Evolutionary conservation across 2,329 filamentous ascomycete species (phyloP).

Genomic region (Lasiodiplodia gonubiensis): DNA sequence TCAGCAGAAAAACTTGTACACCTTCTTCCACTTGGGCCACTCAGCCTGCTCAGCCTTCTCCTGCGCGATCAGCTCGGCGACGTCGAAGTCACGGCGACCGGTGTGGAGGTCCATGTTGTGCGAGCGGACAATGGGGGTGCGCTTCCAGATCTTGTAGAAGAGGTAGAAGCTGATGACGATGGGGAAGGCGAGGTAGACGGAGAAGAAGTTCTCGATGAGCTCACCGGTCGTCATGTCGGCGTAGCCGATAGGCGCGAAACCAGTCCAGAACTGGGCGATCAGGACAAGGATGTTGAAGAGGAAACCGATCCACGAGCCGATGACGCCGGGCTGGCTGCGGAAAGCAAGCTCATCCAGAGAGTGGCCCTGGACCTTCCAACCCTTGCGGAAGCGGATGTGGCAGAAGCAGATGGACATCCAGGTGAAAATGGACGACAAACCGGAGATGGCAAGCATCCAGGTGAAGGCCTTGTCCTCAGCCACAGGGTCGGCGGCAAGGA

Average conservation of each 20-base stretch:
- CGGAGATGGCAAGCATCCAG: constrained; percentile 80
- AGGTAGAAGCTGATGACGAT: constrained; percentile 73
- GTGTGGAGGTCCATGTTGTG: constrained; percentile 86
- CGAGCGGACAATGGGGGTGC: constrained; percentile 69
- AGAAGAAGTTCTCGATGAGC: constrained; percentile 69
- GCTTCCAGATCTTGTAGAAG: constrained; percentile 73
- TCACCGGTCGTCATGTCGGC: constrained; percentile 42
- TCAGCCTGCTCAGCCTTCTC: constrained; percentile 73
- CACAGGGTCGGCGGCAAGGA: constrained; percentile 76
- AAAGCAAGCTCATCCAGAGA: constrained; percentile 53
- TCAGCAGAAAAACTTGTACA: constrained; percentile 56
- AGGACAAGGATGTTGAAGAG: constrained; percentile 48
- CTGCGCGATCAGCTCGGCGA: constrained; percentile 77
- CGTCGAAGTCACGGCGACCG: constrained; percentile 82
- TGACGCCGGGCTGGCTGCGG: constrained; percentile 49
- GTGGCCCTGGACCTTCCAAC: constrained; percentile 47
- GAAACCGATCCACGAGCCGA: constrained; percentile 49
- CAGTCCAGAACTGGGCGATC: constrained; percentile 43
- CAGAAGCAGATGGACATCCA: constrained; percentile 84
- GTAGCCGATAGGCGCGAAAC: constrained; percentile 38
- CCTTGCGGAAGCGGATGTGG: constrained; percentile 85
- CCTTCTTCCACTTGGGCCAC: constrained; percentile 57
- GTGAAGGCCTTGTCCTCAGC: constrained; percentile 72
- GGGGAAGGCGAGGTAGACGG: constrained; percentile 77
- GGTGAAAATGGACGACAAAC: constrained; percentile 76